A percentile compares a stretch with the other conserved stretches of the same genome.
Evolutionary conservation across 768 basidiomycete genomes (phyloP).

Genomic region (Hysterangium stoloniferum): DNA sequence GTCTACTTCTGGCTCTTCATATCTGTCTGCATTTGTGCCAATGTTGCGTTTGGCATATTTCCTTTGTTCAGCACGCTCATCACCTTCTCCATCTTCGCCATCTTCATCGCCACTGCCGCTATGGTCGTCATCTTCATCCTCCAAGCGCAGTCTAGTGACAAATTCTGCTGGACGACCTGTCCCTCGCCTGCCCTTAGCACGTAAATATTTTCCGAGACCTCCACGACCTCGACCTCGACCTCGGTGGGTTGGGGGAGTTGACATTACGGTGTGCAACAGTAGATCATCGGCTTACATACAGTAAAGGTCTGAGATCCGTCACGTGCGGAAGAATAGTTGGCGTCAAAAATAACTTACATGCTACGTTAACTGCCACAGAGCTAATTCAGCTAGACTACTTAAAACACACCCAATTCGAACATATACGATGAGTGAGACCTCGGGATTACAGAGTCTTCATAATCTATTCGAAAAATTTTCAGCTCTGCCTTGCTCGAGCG

Average conservation of each 20-base stretch:
- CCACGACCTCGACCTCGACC: slow-evolving; percentile 56
- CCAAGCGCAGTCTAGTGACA: slow-evolving; percentile 48
- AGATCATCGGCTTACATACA: slow-evolving; percentile 15
- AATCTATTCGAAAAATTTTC: slow-evolving; percentile 58
- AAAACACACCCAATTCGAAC: not conserved
- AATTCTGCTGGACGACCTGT: slow-evolving; percentile 61
- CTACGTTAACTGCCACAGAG: too few relatives aligned
- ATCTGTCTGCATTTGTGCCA: slow-evolving; percentile 66
- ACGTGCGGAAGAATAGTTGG: too few relatives aligned
- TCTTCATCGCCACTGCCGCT: slow-evolving; percentile 9
- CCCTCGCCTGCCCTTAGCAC: slow-evolving; percentile 56
- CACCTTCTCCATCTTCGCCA: slow-evolving; percentile 37
- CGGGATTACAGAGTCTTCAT: slow-evolving; percentile 2
- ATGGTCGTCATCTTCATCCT: slow-evolving; percentile 41
- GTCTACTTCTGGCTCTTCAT: slow-evolving; percentile 55
- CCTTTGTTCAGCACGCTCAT: slow-evolving; percentile 36
- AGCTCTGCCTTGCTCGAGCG: slow-evolving; percentile 68
- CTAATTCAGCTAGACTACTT: too few relatives aligned
- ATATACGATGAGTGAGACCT: slow-evolving; percentile 1
- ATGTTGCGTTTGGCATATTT: slow-evolving; percentile 55
- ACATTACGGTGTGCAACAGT: not conserved
- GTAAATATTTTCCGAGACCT: slow-evolving; percentile 66
- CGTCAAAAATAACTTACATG: too few relatives aligned
- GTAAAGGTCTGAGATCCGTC: too few relatives aligned
- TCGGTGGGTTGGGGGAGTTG: too few relatives aligned